Percentiles rank a stretch among this genome's conserved stretches.
Conservation (phyloP, 371 early-diverging fungal genomes). For the Racocetra persica region DNA sequence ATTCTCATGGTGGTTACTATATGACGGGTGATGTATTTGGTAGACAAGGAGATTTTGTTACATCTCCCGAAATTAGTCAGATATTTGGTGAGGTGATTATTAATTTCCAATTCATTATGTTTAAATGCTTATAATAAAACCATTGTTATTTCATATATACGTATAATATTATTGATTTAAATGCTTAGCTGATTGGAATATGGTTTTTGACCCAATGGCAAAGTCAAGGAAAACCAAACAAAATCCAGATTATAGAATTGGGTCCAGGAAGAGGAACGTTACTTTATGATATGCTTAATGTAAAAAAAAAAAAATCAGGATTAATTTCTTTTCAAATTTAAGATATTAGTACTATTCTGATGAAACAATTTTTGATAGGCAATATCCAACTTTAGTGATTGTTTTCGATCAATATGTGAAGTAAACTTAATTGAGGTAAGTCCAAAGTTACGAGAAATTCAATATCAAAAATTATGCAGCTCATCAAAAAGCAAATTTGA, state of each 20-base stretch:
- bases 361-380: constrained; percentile 52
- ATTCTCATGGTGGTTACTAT: constrained; percentile 93
- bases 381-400: constrained; percentile 69
- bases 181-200: constrained; percentile 71
- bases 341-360: background rate
- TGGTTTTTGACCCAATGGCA: constrained; percentile 84
- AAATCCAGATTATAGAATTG: constrained; percentile 83
- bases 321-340: background rate
- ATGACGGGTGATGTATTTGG: constrained; percentile 93
- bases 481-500: constrained; percentile 53
- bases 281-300: constrained; percentile 91
- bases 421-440: constrained; percentile 89
- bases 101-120: background rate
- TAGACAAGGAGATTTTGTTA: constrained; percentile 92
- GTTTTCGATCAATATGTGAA: constrained; percentile 64
- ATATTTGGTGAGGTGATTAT: constrained; percentile 91
- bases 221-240: constrained; percentile 62
- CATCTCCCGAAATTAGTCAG: constrained; percentile 96
- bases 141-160: no score
- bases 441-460: constrained; percentile 75
- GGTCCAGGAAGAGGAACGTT: constrained; percentile 97
- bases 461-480: constrained; percentile 65
- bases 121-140: background rate
- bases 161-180: constrained; percentile 3
- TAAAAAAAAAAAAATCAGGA: constrained; percentile 45